phyloP scores from a whole-genome alignment of 148 eudicot genomes.

The Silene uniflora region DNA sequence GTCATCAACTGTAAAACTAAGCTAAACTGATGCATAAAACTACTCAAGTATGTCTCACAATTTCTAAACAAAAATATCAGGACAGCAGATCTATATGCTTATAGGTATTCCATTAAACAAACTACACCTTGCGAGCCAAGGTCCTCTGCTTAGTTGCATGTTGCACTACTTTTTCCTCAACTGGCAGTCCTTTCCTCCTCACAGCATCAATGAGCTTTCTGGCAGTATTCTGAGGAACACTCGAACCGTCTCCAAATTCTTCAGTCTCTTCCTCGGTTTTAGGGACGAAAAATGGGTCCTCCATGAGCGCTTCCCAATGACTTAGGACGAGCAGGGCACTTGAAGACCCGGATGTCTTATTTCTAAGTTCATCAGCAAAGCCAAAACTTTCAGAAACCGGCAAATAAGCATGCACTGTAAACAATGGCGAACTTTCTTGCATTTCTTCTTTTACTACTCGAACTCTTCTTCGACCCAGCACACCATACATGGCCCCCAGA shows the following conservation, averaged over 20 bases:
- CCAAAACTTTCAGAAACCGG: slow-evolving; percentile 94
- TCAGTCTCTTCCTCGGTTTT: slow-evolving; percentile 91
- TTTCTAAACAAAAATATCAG: no score
- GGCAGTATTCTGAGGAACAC: slow-evolving; percentile 67
- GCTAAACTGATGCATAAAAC: no score
- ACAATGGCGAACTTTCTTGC: slow-evolving; percentile 90
- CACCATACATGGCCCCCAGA: slow-evolving; percentile 77
- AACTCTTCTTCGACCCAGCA: slow-evolving; percentile 78
- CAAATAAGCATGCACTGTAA: slow-evolving; percentile 82
- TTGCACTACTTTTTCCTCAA: slow-evolving; percentile 91
- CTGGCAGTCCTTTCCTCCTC: slow-evolving; percentile 87
- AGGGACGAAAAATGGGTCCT: slow-evolving; percentile 94
- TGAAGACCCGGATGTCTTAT: slow-evolving; percentile 81
- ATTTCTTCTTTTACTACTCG: slow-evolving; percentile 81
- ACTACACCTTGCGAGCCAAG: slow-evolving; percentile 80
- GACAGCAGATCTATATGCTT: no score
- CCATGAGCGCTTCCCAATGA: slow-evolving; percentile 79
- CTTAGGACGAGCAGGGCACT: slow-evolving; percentile 88
- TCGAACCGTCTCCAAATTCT: slow-evolving; percentile 94
- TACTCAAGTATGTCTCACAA: no score
- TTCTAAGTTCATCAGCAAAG: slow-evolving; percentile 84
- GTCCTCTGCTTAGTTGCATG: slow-evolving; percentile 95
- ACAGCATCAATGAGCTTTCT: slow-evolving; percentile 89
- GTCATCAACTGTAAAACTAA: no score
- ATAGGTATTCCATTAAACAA: no score